A percentile compares a stretch with the other conserved stretches of the same genome.
phyloP scores from a whole-genome alignment of 2,329 filamentous ascomycete species.

The Coccinonectria pachysandricola region DNA sequence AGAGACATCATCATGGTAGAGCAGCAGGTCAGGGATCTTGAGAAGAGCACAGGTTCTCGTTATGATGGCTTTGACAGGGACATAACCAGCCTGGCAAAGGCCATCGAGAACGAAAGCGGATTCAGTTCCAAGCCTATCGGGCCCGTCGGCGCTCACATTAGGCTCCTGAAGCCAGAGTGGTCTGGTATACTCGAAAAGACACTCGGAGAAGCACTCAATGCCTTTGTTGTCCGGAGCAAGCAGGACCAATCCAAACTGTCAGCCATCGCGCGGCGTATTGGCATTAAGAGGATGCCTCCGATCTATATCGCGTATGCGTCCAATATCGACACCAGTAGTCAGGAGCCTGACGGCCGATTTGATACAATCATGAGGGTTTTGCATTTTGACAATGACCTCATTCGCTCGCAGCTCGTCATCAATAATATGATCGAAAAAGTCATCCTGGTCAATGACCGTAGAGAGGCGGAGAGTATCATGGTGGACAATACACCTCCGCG shows the following conservation, averaged over 20 bases:
- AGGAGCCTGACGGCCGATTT: constrained; percentile 64
- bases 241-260: constrained; percentile 62
- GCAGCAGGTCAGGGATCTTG: constrained; percentile 37
- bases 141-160: constrained; percentile 70
- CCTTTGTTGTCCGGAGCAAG: constrained; percentile 73
- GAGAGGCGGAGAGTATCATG: constrained; percentile 60
- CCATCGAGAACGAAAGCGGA: constrained; percentile 57
- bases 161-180: constrained; percentile 72
- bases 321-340: constrained; percentile 23
- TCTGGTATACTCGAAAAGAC: constrained; percentile 68
- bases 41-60: constrained; percentile 43
- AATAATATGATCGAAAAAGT: constrained; percentile 74
- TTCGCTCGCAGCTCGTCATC: constrained; percentile 77
- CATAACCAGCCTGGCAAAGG: constrained; percentile 52
- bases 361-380: constrained; percentile 73
- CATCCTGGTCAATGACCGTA: constrained; percentile 60
- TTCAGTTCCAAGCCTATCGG: constrained; percentile 70
- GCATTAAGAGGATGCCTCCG: constrained; percentile 38
- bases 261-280: constrained; percentile 49
- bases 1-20: constrained; percentile 45
- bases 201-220: constrained; percentile 58
- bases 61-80: constrained; percentile 54
- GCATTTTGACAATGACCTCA: constrained; percentile 68
- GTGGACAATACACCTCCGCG: constrained; percentile 47
- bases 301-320: constrained; percentile 29